phyloP scores from a whole-genome alignment of 2,329 filamentous ascomycete genomes.

The Penicillium expansum region DNA sequence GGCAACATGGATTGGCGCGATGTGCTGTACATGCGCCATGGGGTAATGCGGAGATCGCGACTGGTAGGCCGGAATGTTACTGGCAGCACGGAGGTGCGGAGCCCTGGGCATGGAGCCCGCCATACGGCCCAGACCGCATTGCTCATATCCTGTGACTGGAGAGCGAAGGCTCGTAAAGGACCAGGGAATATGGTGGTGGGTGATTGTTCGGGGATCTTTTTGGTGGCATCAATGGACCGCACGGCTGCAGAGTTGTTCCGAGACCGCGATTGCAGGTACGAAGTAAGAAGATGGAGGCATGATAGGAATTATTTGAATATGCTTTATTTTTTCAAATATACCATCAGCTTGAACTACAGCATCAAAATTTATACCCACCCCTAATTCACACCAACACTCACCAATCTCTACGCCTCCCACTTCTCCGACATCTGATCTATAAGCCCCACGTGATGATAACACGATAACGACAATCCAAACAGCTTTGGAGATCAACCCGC shows the following conservation, averaged over 20 bases:
- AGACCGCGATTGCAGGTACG: not conserved
- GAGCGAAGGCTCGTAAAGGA: not conserved
- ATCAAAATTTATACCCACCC: not conserved
- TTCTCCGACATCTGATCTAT: not conserved
- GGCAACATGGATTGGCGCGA: conserved; percentile 13
- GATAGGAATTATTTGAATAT: too few relatives aligned
- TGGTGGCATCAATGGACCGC: conserved; percentile 4
- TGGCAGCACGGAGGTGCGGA: conserved; percentile 28
- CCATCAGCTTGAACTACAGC: not conserved
- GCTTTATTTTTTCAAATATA: not conserved
- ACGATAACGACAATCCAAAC: conserved; percentile 12
- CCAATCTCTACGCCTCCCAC: not conserved
- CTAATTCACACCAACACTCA: not conserved
- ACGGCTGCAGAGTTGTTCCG: conserved; percentile 8
- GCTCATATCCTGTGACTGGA: conserved; percentile 39
- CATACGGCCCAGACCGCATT: conserved; percentile 43
- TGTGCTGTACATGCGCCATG: conserved; percentile 19
- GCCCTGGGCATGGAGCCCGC: conserved; percentile 40
- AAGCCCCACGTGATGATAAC: conserved; percentile 19
- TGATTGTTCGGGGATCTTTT: conserved; percentile 15
- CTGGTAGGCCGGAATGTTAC: conserved; percentile 19
- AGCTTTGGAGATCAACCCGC: not conserved
- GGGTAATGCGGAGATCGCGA: conserved; percentile 24
- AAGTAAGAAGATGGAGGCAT: not conserved
- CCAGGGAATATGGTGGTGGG: not conserved